Evolutionary conservation across 2,329 filamentous ascomycete species (phyloP).

Genomic region (Waltergamsia citrina): DNA sequence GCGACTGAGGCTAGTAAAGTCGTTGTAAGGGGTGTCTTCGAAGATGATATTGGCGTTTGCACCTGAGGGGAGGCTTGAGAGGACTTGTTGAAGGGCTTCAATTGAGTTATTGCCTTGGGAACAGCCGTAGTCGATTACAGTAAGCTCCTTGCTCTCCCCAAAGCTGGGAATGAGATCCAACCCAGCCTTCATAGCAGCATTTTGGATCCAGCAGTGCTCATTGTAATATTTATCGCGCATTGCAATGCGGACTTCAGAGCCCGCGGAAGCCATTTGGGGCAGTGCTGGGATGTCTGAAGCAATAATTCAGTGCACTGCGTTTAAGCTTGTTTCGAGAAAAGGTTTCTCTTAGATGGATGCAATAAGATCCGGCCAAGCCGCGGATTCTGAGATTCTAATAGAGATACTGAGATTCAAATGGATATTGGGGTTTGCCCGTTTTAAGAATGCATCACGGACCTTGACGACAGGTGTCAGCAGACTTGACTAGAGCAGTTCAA

Average conservation of each 20-base stretch:
- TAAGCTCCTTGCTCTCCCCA: background rate
- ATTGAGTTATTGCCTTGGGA: constrained; percentile 1
- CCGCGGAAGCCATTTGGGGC: no score
- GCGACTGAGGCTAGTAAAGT: background rate
- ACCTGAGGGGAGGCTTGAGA: constrained; percentile 1
- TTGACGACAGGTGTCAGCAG: no score
- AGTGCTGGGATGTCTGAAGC: no score
- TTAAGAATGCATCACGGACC: no score
- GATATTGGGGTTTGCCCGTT: no score
- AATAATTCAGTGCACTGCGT: no score
- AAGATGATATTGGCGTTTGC: background rate
- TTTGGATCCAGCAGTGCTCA: background rate
- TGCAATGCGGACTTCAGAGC: constrained; percentile 1
- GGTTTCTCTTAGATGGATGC: no score
- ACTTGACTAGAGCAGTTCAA: no score
- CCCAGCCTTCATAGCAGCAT: background rate
- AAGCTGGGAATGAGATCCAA: constrained; percentile 1
- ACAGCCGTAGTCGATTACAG: constrained; percentile 1
- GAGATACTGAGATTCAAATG: no score
- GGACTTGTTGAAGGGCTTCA: background rate
- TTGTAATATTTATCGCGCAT: constrained; percentile 2
- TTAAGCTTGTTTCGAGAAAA: no score
- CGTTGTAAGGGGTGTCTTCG: constrained; percentile 1
- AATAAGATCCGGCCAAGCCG: no score
- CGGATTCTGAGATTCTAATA: no score